phyloP scores from a whole-genome alignment of 23 red algal genomes.

The Cyanidioschyzon merolae region DNA sequence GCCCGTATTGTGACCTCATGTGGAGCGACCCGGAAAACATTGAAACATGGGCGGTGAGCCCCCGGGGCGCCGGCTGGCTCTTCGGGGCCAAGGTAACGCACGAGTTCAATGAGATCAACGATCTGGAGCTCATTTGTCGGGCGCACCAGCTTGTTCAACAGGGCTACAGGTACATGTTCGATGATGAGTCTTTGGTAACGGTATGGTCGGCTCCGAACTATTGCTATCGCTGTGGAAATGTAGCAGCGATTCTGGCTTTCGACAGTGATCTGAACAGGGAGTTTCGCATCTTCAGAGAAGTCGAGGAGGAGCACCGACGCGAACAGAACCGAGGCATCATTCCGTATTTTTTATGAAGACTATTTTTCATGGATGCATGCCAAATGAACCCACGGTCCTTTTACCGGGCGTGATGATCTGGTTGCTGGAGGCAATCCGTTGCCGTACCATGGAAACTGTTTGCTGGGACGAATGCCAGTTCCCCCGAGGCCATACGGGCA shows the following conservation, averaged over 20 bases:
- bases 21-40: constrained; percentile 99
- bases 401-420: no score
- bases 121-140: constrained; percentile 89
- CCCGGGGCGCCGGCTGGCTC: constrained; percentile 96
- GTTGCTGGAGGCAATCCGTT: no score
- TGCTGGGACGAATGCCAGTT: no score
- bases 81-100: constrained; percentile 82
- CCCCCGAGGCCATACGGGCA: no score
- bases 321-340: constrained; percentile 22
- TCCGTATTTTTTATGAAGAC: constrained; percentile 82
- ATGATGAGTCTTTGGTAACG: constrained; percentile 73
- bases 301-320: constrained; percentile 62
- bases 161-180: constrained; percentile 97
- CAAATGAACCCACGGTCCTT: no score
- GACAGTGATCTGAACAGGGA: constrained; percentile 91
- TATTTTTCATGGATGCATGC: not conserved
- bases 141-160: constrained; percentile 98
- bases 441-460: no score
- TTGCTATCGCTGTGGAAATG: constrained; percentile 98
- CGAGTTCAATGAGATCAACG: constrained; percentile 97
- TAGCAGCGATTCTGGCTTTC: constrained; percentile 91
- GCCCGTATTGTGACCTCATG: constrained; percentile 96
- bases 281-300: constrained; percentile 92
- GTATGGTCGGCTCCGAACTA: constrained; percentile 99
- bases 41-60: constrained; percentile 92